A percentile compares a stretch with the other conserved stretches of the same genome.
These are phyloP conservation scores for Suillus weaverae DNA, from an alignment of 768 basidiomycete species.

Conservation along the genomic window DNA sequence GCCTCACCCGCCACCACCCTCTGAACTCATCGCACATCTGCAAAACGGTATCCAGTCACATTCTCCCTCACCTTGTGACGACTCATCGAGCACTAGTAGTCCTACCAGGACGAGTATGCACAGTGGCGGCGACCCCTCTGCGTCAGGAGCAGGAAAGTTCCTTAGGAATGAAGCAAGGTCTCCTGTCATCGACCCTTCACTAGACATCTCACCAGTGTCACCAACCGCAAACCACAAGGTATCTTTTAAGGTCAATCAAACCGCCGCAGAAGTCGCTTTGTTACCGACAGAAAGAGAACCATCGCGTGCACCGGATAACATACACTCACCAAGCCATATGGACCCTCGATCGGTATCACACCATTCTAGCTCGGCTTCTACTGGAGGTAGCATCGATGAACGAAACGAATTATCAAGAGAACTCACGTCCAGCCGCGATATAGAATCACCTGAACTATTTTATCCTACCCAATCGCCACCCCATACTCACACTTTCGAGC, in stretches of 20 bases:
- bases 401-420: conserved; percentile 19
- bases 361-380: conserved; percentile 10
- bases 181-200: conserved; percentile 41
- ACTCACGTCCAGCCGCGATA: conserved; percentile 20
- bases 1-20: conserved; percentile 25
- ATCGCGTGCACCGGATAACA: conserved; percentile 9
- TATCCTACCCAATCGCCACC: conserved; percentile 30
- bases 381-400: conserved; percentile 13
- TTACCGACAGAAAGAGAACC: conserved; percentile 34
- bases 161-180: conserved; percentile 15
- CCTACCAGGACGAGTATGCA: conserved; percentile 19
- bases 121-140: conserved; percentile 25
- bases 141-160: conserved; percentile 13
- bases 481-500: conserved; percentile 26
- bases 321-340: conserved; percentile 8
- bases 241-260: conserved; percentile 25
- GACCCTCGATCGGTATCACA: conserved; percentile 13
- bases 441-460: conserved; percentile 9
- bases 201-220: conserved; percentile 29
- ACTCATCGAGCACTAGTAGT: conserved; percentile 28
- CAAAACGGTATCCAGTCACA: conserved; percentile 28
- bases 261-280: conserved; percentile 36
- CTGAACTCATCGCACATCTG: conserved; percentile 16
- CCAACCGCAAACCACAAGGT: conserved; percentile 14
- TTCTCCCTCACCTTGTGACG: conserved; percentile 16